These are phyloP conservation scores for Cunninghamia lanceolata DNA, from an alignment of 75 land plant genomes.

Conservation along the genomic window DNA sequence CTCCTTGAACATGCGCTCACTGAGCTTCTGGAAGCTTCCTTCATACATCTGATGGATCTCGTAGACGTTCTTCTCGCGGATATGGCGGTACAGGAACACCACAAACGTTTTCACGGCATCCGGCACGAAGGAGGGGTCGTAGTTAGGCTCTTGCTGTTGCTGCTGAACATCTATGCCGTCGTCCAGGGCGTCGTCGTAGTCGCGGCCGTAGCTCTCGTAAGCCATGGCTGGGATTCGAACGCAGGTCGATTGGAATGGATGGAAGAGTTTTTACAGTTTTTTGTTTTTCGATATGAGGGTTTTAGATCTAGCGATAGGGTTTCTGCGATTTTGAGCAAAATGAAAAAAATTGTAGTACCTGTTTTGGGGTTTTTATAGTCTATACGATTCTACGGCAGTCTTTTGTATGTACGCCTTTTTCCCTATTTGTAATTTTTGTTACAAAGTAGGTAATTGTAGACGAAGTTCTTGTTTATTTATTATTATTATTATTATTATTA, in stretches of 20 bases:
- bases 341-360: not conserved
- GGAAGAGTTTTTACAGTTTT: not conserved
- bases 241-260: not conserved
- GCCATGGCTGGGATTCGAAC: not conserved
- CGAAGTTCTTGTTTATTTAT: too few species aligned
- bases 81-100: constrained; percentile 88
- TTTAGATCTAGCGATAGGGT: not conserved
- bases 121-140: constrained; percentile 84
- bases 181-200: constrained; percentile 6
- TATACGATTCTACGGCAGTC: too few species aligned
- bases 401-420: too few species aligned
- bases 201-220: constrained; percentile 15
- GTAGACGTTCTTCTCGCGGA: constrained; percentile 96
- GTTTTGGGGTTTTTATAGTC: not conserved
- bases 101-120: constrained; percentile 91
- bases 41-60: constrained; percentile 99
- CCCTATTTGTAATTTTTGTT: too few species aligned
- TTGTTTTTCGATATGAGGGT: not conserved
- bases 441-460: too few species aligned
- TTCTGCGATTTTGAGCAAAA: not conserved
- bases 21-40: constrained; percentile 74
- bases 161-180: constrained; percentile 16
- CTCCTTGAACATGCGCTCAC: constrained; percentile 83
- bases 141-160: constrained; percentile 33
- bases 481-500: too few species aligned